Evolutionary conservation across 202 grass and related monocot species (phyloP).

Genomic region (Carex arenaria): DNA sequence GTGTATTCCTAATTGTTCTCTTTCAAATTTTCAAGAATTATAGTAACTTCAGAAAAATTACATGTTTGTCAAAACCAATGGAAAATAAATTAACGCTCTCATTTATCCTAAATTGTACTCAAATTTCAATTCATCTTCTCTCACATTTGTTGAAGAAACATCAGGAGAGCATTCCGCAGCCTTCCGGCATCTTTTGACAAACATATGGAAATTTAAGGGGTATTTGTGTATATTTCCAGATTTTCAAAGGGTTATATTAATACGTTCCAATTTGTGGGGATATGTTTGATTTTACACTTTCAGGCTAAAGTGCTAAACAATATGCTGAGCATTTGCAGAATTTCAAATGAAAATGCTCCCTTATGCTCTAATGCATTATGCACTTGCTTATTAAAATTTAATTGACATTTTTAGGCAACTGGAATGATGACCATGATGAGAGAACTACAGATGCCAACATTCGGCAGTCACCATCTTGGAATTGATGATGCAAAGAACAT

Average conservation of each 20-base stretch:
- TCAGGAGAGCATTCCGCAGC: neutral
- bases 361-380: neutral
- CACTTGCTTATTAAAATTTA: neutral
- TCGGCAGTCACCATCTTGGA: slow-evolving; percentile 84
- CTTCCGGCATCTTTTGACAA: neutral
- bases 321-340: neutral
- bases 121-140: neutral
- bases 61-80: neutral
- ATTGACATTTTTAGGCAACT: slow-evolving; percentile 51
- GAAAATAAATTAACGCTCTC: neutral
- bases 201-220: neutral
- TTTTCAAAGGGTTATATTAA: neutral
- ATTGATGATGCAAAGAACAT: slow-evolving; percentile 90
- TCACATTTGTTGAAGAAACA: neutral
- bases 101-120: neutral
- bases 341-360: neutral
- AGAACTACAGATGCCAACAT: slow-evolving; percentile 57
- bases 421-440: slow-evolving; percentile 94
- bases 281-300: neutral
- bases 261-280: neutral
- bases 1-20: neutral
- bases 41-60: neutral
- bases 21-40: neutral
- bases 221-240: neutral
- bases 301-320: neutral